phyloP scores from a whole-genome alignment of 495 filamentous ascomycete genomes.

The Amniculicola lignicola region DNA sequence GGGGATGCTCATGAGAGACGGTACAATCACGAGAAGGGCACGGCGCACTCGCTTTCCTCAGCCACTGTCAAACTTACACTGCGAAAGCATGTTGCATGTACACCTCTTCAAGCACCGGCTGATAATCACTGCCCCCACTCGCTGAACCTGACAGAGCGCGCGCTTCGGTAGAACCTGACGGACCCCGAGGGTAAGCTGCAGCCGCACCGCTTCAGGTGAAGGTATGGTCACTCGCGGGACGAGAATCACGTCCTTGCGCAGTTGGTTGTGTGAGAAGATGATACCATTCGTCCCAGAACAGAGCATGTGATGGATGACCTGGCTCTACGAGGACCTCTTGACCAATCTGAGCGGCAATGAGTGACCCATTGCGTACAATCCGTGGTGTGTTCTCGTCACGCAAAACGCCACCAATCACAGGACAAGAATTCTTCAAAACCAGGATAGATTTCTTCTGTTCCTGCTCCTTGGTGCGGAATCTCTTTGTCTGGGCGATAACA shows the following conservation, averaged over 20 bases:
- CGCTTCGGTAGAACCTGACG: slow-evolving; percentile 14
- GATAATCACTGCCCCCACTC: too few relatives aligned
- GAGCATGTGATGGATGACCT: slow-evolving; percentile 16
- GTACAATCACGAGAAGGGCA: too few relatives aligned
- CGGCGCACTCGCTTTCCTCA: too few relatives aligned
- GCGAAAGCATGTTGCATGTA: too few relatives aligned
- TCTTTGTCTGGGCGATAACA: neutral
- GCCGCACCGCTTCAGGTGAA: neutral
- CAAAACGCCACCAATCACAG: slow-evolving; percentile 17
- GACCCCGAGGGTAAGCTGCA: slow-evolving; percentile 22
- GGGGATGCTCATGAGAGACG: neutral
- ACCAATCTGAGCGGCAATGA: slow-evolving; percentile 17
- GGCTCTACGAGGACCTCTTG: neutral
- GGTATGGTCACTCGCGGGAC: slow-evolving; percentile 11
- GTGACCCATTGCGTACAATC: slow-evolving; percentile 6
- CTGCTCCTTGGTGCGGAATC: slow-evolving; percentile 1
- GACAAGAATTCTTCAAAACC: neutral
- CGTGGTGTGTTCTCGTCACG: slow-evolving; percentile 7
- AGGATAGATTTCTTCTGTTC: neutral
- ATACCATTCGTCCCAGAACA: slow-evolving; percentile 15
- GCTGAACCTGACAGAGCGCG: too few relatives aligned
- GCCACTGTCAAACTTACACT: too few relatives aligned
- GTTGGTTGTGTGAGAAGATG: slow-evolving; percentile 8
- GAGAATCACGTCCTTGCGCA: neutral
- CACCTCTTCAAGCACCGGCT: too few relatives aligned